Base-by-base conservation (phyloP, 179 eudicot genomes). In the Amaranthus tricolor region DNA sequence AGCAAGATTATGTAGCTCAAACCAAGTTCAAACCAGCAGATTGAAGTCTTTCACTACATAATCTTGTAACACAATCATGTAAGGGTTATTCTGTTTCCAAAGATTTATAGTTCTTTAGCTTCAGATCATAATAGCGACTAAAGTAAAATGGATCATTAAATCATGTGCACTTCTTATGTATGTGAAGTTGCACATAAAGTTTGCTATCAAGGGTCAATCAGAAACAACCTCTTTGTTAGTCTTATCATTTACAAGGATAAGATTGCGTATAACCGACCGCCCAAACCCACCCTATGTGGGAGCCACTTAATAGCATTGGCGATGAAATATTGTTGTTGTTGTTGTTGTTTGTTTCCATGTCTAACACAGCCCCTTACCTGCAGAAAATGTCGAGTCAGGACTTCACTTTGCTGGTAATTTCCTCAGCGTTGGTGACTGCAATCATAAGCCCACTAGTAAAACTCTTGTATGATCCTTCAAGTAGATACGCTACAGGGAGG, bases 301-400 rank as follows among this genome's bases (percentile, higher is more conserved):
- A 24, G 31, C 31, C 31, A 24, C 31, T 24, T 24, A 24, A 24
- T 24, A 24, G 31, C 31, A 24, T 24, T 24, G 31, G 31, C 1
- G 31, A 24, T 24, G 31, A 2, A 24, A 24, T 24, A 24, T 24
- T 24, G 31, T 24, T 31, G 40, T 31, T 31, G 40, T 31, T 31
- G 11, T 54, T 7, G 50, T 66, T 66, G 15, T 66, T 60, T 44
- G 15, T 19, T 20, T 77, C 54, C 74, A 7, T 77, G 61, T 15
- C 68, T 66, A 66, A 72, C 66, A 48, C 13, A n/a, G 44, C 24
- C 55, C 62, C 44, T 65, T 71, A 55, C 24, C 57, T n/a, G 58
- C 88, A 90, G 96, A 12, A 74, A 21, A 62, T 91, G 60, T 57
- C 79, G 21, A 80, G 74, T 21, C 75, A 86, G 72, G 87, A 83